These are phyloP conservation scores for Penicillium corylophilum DNA, from an alignment of 2,329 filamentous ascomycete genomes.

Conservation along the genomic window DNA sequence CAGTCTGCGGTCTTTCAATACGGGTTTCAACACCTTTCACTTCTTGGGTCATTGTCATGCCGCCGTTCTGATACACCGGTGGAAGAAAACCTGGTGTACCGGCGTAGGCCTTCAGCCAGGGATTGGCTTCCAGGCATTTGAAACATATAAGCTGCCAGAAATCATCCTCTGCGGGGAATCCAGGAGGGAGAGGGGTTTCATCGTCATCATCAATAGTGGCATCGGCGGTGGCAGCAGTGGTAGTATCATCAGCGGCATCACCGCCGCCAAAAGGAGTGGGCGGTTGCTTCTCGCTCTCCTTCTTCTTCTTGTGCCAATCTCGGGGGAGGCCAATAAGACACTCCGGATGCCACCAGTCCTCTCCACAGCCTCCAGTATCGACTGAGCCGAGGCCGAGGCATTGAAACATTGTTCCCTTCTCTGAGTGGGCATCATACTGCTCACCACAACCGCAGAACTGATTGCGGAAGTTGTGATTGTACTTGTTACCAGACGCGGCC, in stretches of 20 bases:
- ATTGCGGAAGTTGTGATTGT: conserved; percentile 95
- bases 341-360: conserved; percentile 97
- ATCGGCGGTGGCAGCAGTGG: no score
- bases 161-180: conserved; percentile 83
- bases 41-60: no score
- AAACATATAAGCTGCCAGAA: conserved; percentile 93
- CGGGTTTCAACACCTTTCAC: no score
- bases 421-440: conserved; percentile 81
- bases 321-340: conserved; percentile 80
- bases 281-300: conserved; percentile 18
- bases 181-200: conserved; percentile 69
- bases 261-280: conserved; percentile 33
- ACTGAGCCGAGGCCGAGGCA: conserved; percentile 80
- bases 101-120: conserved; percentile 90
- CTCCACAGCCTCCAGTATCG: conserved; percentile 84
- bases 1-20: no score
- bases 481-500: conserved; percentile 70
- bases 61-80: conserved; percentile 59
- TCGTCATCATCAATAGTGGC: conserved; percentile 49
- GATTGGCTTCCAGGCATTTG: conserved; percentile 82
- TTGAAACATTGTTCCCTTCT: conserved; percentile 98
- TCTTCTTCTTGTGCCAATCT: conserved; percentile 54
- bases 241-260: conserved; percentile 13
- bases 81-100: conserved; percentile 75
- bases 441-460: conserved; percentile 86